A percentile compares a stretch with the other conserved stretches of the same genome.
Conservation (phyloP, 495 filamentous ascomycete genomes). For the Xylaria longipes region DNA sequence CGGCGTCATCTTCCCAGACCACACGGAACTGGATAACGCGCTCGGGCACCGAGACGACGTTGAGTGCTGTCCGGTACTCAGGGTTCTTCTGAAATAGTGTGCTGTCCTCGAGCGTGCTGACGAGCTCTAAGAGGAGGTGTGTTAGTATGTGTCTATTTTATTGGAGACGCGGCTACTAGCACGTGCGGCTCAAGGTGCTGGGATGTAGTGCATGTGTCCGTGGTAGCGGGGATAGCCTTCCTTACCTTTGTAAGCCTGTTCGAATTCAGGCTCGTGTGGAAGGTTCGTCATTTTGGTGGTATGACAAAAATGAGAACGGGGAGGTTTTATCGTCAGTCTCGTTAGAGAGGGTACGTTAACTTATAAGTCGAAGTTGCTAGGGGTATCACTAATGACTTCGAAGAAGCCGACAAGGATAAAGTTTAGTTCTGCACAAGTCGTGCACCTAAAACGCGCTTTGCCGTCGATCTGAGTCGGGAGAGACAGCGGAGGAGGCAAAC, state of each 20-base stretch:
- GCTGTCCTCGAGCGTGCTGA: conserved; percentile 90
- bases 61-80: conserved; percentile 89
- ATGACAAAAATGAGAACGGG: background rate
- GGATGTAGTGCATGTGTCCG: background rate
- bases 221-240: background rate
- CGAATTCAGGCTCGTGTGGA: conserved; percentile 91
- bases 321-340: background rate
- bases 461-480: background rate
- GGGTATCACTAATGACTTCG: conserved; percentile 11
- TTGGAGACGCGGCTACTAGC: background rate
- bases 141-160: background rate
- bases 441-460: conserved; percentile 7
- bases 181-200: background rate
- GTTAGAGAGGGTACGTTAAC: background rate
- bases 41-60: conserved; percentile 90
- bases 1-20: conserved; percentile 93
- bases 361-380: conserved; percentile 6
- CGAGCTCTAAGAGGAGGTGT: conserved; percentile 71
- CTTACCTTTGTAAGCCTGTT: conserved; percentile 97
- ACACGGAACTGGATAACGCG: conserved; percentile 97
- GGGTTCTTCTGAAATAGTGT: conserved; percentile 92
- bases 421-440: background rate
- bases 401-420: conserved; percentile 7
- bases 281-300: conserved; percentile 76
- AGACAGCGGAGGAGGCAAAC: background rate